These are phyloP conservation scores for Kockiozyma suomiensis DNA, from an alignment of 805 yeast species.

Conservation along the genomic window DNA sequence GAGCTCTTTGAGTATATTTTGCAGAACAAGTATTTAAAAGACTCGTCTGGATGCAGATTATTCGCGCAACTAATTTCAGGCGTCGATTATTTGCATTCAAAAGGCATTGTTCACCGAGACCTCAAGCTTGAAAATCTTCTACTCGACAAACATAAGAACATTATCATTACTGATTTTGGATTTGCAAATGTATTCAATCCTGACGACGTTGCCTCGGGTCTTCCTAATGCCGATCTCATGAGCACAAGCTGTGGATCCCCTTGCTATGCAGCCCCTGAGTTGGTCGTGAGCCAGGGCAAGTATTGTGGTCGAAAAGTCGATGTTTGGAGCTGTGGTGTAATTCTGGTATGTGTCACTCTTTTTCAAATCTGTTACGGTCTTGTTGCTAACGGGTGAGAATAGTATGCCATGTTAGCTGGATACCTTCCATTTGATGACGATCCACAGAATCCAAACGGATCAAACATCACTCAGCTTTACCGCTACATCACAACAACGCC, in stretches of 20 bases:
- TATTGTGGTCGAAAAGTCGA: slow-evolving; percentile 94
- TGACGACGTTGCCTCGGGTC: slow-evolving; percentile 26
- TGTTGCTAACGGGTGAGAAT: neutral
- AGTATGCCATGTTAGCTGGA: slow-evolving; percentile 94
- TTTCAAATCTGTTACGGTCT: neutral
- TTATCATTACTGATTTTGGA: slow-evolving; percentile 88
- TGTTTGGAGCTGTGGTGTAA: slow-evolving; percentile 96
- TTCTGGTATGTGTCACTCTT: slow-evolving; percentile 46
- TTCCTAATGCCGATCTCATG: slow-evolving; percentile 65
- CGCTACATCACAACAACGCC: slow-evolving; percentile 90
- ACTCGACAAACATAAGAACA: slow-evolving; percentile 82
- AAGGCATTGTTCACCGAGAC: slow-evolving; percentile 79
- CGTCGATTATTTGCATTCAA: slow-evolving; percentile 83
- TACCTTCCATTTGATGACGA: slow-evolving; percentile 98
- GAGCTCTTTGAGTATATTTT: slow-evolving; percentile 92
- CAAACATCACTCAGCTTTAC: slow-evolving; percentile 86
- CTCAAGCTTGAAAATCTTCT: slow-evolving; percentile 72
- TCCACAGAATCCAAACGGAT: slow-evolving; percentile 93
- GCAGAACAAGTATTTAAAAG: slow-evolving; percentile 83
- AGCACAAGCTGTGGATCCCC: slow-evolving; percentile 96
- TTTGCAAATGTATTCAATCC: slow-evolving; percentile 79
- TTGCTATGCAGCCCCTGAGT: slow-evolving; percentile 97
- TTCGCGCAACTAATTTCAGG: slow-evolving; percentile 95
- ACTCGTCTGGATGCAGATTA: slow-evolving; percentile 77
- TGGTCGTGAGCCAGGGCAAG: slow-evolving; percentile 82